Base-by-base conservation (phyloP, 139 green algal species). In the Pseudopediastrum boryanum region DNA sequence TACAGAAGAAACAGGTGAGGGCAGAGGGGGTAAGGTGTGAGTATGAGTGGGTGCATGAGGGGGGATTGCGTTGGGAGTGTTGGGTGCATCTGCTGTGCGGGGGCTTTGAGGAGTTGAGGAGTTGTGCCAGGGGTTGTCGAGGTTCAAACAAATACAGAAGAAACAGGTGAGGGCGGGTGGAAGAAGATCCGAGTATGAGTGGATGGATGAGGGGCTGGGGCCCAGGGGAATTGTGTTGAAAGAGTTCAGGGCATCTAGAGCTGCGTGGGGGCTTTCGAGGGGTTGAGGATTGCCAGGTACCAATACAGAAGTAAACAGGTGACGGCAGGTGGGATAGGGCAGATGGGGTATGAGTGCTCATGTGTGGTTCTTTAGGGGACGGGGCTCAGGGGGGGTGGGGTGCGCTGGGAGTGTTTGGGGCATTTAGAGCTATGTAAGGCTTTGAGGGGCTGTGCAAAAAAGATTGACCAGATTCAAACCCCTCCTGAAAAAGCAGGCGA, bases 41-140 rank as follows among this genome's bases (percentile, higher is more conserved):
- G 16, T 56, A 16, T 16, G 13, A 12, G 46, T 16, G 46, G 13
- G 46, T 56, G 46, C 46, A 12, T 12, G 13, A 16, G 13, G 13
- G 13, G 48, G 48, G 19, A 58, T 21, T n/a, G 19, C 48, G 21
- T 16, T 58, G 21, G 19, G 48, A n/a, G 48, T 58, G 48, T 58
- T 58, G 48, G 21, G 21, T 21, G 21, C 19, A 58, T 58, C 29
- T 52, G 48, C 48, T 65, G n/a, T n/a, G n/a, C n/a, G n/a, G n/a
- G n/a, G n/a, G n/a, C n/a, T n/a, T n/a, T n/a, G n/a, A n/a, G n/a
- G n/a, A n/a, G n/a, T 76, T 10, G 12, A 64, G 10, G 46, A 76
- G 46, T n/a, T 76, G 35, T 76, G 69, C 25, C 69, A 65, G 9
- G 69, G 69, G 13, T n/a, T 76, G 12, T 35, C 46, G 7, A 76